Conservation (phyloP, 2,329 filamentous ascomycete species). For the Microcyclosporella mali region DNA sequence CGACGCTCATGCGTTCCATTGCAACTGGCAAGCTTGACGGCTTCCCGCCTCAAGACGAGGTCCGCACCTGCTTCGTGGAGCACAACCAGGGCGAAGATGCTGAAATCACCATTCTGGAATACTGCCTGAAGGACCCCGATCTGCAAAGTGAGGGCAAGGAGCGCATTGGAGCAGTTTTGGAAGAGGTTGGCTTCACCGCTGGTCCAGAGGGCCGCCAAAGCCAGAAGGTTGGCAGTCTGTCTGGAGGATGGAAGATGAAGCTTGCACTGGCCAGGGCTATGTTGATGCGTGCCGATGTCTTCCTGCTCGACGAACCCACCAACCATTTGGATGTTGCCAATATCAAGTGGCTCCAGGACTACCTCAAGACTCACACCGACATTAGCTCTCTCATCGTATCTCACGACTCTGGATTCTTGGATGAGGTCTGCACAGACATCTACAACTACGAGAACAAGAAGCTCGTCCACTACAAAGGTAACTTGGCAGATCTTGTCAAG, state of each 20-base stretch:
- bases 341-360: slow-evolving; percentile 91
- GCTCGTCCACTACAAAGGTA: slow-evolving; percentile 77
- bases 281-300: slow-evolving; percentile 92
- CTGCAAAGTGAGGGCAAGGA: slow-evolving; percentile 72
- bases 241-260: slow-evolving; percentile 99
- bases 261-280: slow-evolving; percentile 90
- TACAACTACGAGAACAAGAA: slow-evolving; percentile 99
- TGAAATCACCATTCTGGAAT: slow-evolving; percentile 91
- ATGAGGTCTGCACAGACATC: slow-evolving; percentile 96
- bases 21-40: slow-evolving; percentile 93
- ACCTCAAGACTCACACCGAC: slow-evolving; percentile 89
- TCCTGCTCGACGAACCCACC: slow-evolving; percentile 95
- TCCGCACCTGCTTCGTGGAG: slow-evolving; percentile 96
- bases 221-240: slow-evolving; percentile 86
- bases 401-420: slow-evolving; percentile 96
- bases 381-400: slow-evolving; percentile 97
- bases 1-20: slow-evolving; percentile 97
- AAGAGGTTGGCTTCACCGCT: slow-evolving; percentile 87
- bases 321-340: slow-evolving; percentile 97
- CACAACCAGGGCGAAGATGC: slow-evolving; percentile 99
- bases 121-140: slow-evolving; percentile 80
- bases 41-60: slow-evolving; percentile 84
- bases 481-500: slow-evolving; percentile 77
- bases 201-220: slow-evolving; percentile 84
- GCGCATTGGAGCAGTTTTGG: slow-evolving; percentile 74